phyloP scores from a whole-genome alignment of 1,139 yeast species.

The Pichia sp. region DNA sequence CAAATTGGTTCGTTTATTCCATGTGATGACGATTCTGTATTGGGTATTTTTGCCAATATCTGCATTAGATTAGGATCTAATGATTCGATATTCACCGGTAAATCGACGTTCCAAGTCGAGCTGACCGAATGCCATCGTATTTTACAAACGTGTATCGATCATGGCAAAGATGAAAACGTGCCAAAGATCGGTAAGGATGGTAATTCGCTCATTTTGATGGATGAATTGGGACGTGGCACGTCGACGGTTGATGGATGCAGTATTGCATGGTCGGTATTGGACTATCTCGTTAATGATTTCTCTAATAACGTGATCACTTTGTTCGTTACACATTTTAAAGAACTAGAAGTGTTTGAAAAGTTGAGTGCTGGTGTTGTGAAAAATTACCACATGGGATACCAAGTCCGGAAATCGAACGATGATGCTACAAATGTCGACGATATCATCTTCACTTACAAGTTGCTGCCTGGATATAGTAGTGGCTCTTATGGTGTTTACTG shows the following conservation, averaged over 20 bases:
- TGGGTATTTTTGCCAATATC: slow-evolving; percentile 62
- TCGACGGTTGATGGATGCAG: slow-evolving; percentile 90
- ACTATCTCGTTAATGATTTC: slow-evolving; percentile 50
- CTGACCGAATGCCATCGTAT: slow-evolving; percentile 64
- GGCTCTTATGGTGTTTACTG: slow-evolving; percentile 79
- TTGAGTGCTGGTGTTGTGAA: slow-evolving; percentile 41
- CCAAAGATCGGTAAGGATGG: slow-evolving; percentile 39
- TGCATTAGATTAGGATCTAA: slow-evolving; percentile 69
- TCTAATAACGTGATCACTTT: slow-evolving; percentile 53
- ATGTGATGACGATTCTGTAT: slow-evolving; percentile 39
- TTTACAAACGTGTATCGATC: slow-evolving; percentile 31
- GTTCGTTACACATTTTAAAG: slow-evolving; percentile 90
- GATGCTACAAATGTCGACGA: slow-evolving; percentile 19
- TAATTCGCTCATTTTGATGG: slow-evolving; percentile 57
- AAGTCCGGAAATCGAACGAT: slow-evolving; percentile 34
- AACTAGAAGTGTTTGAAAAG: slow-evolving; percentile 52
- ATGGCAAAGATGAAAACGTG: slow-evolving; percentile 29
- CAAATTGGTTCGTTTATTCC: slow-evolving; percentile 49
- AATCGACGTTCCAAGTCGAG: slow-evolving; percentile 78
- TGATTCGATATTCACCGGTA: slow-evolving; percentile 65
- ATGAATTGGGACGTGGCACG: slow-evolving; percentile 78
- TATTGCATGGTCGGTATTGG: slow-evolving; percentile 75
- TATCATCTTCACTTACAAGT: slow-evolving; percentile 59
- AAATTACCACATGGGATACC: slow-evolving; percentile 79
- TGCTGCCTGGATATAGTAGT: slow-evolving; percentile 57